Evolutionary conservation across 2,329 filamentous ascomycete genomes (phyloP).

Genomic region (Coniochaeta sp.): DNA sequence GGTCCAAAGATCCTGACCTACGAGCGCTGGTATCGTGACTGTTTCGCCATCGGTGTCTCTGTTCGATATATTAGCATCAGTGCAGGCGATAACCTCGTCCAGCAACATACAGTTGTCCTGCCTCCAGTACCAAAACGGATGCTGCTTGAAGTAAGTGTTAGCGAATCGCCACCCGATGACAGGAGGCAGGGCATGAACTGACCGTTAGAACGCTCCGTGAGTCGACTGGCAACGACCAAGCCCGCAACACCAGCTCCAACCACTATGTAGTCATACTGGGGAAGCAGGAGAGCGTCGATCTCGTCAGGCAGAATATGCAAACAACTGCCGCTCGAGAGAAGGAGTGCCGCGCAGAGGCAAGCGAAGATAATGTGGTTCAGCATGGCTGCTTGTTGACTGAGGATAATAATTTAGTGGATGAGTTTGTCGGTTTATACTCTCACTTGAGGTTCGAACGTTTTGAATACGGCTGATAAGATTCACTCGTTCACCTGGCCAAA

Average conservation of each 20-base stretch:
- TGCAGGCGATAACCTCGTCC: background rate
- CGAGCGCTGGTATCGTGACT: conserved; percentile 10
- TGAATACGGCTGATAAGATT: too few species aligned
- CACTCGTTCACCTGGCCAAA: too few species aligned
- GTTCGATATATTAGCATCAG: background rate
- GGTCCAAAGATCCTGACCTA: conserved; percentile 10
- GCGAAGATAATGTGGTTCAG: background rate
- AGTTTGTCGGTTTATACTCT: too few species aligned
- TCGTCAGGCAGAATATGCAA: background rate
- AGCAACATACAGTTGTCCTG: background rate
- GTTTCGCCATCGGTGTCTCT: background rate
- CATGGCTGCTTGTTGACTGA: background rate
- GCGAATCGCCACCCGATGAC: background rate
- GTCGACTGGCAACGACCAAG: background rate
- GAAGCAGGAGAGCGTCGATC: background rate
- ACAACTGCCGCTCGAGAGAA: background rate
- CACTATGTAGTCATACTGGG: background rate
- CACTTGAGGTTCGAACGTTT: too few species aligned
- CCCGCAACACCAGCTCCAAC: background rate
- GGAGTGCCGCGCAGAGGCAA: background rate
- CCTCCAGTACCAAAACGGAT: background rate
- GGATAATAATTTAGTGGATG: too few species aligned
- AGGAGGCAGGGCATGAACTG: background rate
- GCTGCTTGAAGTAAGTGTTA: background rate
- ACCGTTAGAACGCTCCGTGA: background rate